These are phyloP conservation scores for Citrullus mucosospermus DNA, from an alignment of 306 rosid genomes.

Conservation along the genomic window DNA sequence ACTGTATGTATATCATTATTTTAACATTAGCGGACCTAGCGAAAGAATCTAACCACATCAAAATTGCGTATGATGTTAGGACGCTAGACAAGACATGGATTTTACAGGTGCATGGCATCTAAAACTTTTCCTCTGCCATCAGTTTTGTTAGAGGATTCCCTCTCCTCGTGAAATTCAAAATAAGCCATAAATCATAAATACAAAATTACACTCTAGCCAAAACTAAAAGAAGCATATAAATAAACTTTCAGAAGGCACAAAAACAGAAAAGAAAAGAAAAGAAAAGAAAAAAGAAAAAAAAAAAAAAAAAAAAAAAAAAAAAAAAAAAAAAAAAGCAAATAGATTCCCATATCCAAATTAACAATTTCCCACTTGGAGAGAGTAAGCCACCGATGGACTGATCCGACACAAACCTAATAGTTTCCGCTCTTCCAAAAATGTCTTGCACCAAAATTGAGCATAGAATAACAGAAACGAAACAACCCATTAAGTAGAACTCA, in stretches of 20 bases:
- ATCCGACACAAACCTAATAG: not conserved
- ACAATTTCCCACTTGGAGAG: conserved; percentile 5
- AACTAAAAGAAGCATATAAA: not conserved
- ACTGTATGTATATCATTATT: not conserved
- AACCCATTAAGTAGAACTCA: not conserved
- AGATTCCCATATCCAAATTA: conserved; percentile 11
- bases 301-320: not conserved
- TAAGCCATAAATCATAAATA: not conserved
- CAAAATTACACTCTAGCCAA: not conserved
- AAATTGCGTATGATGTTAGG: conserved; percentile 22
- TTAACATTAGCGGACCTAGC: not conserved
- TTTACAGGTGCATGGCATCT: conserved; percentile 13
- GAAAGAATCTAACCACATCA: not conserved
- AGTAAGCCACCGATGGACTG: not conserved
- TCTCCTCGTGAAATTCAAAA: not conserved
- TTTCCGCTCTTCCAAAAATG: not conserved
- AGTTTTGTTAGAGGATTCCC: conserved; percentile 16
- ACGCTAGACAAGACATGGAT: conserved; percentile 12
- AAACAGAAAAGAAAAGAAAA: not conserved
- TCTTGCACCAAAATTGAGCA: not conserved
- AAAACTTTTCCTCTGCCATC: conserved; percentile 4
- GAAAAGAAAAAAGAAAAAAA: not conserved
- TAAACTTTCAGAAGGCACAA: not conserved
- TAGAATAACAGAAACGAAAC: conserved; percentile 7
- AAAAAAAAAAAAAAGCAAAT: not conserved